Evolutionary conservation across 306 rosid species (phyloP), one percentile per base, ranked within the genome.

Genomic region (Corylus avellana): DNA sequence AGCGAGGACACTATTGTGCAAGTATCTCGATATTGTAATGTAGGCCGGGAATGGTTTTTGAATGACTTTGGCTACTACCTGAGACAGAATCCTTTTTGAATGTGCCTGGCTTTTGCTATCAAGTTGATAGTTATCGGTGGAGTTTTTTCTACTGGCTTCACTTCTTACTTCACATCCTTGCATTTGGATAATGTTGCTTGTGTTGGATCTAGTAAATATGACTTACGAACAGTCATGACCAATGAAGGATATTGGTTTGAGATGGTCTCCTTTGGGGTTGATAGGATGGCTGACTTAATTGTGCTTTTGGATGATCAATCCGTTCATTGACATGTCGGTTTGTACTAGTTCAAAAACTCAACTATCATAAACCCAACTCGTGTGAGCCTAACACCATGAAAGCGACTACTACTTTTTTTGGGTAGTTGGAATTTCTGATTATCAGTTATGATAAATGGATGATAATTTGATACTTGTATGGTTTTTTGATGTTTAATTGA

Each of bases 291-390:
- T 16, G 37, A 29, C 22, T 62, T 25, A 5, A 11, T 37, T 61
- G 5, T n/a, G 12, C 61, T 78, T 75, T 11, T 71, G 42, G 58
- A 77, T 56, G 73, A 80, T 37, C 13, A 76, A 64, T 50, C 58
- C 49, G 50, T 57, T 56, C 51, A 68, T 37, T 76, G 25, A 6
- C 53, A 68, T 68, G 42, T 66, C n/a, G 35, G 61, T 67, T 2
- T 73, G 27, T 35, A 12, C 44, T 32, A 18, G 11, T 18, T 55
- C 59, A 18, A 55, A 35, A 55, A 55, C 39, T 35, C 2, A 0
- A 62, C 68, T 29, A 13, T 3, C 12, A 18, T 25, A 22, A 58
- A 18, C 32, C 64, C 20, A 3, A 9, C 64, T 22, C 6, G 64
- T 20, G 9, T 58, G 64, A 62, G 27, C 27, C 44, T 32, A 29